A percentile compares a stretch with the other conserved stretches of the same genome.
Conservation (phyloP, 2,329 filamentous ascomycete species). For the Penicillium sp. region DNA sequence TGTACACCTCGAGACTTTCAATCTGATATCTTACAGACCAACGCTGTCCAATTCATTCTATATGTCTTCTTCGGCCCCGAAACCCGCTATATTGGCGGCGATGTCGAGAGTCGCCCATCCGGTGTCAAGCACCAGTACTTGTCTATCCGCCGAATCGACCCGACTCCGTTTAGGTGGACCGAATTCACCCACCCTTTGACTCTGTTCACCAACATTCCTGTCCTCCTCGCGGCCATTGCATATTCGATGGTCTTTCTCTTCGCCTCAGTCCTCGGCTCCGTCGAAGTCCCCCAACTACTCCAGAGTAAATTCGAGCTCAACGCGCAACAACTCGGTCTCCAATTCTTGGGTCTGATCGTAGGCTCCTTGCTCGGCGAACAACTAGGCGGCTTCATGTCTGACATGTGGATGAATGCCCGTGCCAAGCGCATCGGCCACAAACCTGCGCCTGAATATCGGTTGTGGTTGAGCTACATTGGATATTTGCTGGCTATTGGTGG, state of each 20-base stretch:
- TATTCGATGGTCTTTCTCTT: constrained; percentile 61
- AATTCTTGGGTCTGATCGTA: constrained; percentile 58
- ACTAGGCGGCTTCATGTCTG: constrained; percentile 54
- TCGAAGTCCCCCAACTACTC: constrained; percentile 61
- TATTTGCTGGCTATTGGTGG: constrained; percentile 53
- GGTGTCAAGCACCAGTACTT: constrained; percentile 46
- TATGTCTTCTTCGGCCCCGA: constrained; percentile 56
- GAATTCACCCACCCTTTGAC: constrained; percentile 55
- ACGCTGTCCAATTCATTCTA: constrained; percentile 53
- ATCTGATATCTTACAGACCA: constrained; percentile 40
- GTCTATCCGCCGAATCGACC: constrained; percentile 50
- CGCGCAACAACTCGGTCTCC: constrained; percentile 57
- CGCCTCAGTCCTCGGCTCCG: constrained; percentile 52
- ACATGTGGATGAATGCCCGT: constrained; percentile 55
- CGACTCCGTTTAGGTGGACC: constrained; percentile 44
- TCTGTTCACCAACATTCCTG: constrained; percentile 47
- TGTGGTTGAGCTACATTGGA: constrained; percentile 59
- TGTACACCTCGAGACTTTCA: neutral
- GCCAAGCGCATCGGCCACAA: constrained; percentile 34
- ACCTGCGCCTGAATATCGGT: constrained; percentile 51
- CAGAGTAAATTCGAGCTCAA: constrained; percentile 56
- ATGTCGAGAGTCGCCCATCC: constrained; percentile 22
- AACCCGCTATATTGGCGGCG: constrained; percentile 47
- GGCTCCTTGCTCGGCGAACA: constrained; percentile 60
- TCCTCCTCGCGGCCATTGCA: constrained; percentile 51